phyloP scores from a whole-genome alignment of 192 early-diverging fungal genomes.

The Backusella liffmaniae region DNA sequence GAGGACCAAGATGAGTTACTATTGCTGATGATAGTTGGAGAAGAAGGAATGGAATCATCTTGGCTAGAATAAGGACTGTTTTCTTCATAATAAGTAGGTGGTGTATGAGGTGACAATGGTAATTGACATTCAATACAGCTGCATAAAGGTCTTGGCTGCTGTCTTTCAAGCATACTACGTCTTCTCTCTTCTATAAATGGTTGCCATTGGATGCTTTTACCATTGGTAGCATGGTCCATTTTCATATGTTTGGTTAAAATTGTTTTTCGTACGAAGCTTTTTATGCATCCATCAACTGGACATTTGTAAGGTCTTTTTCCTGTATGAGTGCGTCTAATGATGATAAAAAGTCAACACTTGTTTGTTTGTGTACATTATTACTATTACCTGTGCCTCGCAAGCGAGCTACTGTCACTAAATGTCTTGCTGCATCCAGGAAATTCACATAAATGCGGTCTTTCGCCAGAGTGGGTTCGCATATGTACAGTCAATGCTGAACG shows the following conservation, averaged over 20 bases:
- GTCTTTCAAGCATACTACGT: slow-evolving; percentile 13
- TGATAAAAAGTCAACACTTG: background rate
- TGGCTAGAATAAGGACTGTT: slow-evolving; percentile 8
- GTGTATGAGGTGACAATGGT: background rate
- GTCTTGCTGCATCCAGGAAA: slow-evolving; percentile 66
- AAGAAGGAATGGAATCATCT: slow-evolving; percentile 21
- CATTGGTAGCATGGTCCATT: slow-evolving; percentile 11
- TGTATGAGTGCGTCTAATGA: slow-evolving; percentile 59
- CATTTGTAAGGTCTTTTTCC: slow-evolving; percentile 69
- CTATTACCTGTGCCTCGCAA: slow-evolving; percentile 65
- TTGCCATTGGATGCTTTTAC: slow-evolving; percentile 25
- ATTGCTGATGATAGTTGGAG: slow-evolving; percentile 3
- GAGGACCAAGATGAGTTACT: background rate
- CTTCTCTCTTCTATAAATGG: slow-evolving; percentile 37
- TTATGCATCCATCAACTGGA: slow-evolving; percentile 37
- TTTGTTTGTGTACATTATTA: slow-evolving; percentile 9
- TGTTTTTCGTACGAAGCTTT: slow-evolving; percentile 48
- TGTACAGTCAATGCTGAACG: slow-evolving; percentile 79
- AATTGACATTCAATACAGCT: background rate
- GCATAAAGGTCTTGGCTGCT: background rate
- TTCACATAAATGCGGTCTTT: slow-evolving; percentile 67
- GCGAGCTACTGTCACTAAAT: slow-evolving; percentile 74
- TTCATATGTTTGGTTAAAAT: slow-evolving; percentile 43
- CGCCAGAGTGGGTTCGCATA: slow-evolving; percentile 75
- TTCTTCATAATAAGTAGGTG: background rate